Conservation (phyloP, 495 filamentous ascomycete species). For the Chaetomium fimeti region DNA sequence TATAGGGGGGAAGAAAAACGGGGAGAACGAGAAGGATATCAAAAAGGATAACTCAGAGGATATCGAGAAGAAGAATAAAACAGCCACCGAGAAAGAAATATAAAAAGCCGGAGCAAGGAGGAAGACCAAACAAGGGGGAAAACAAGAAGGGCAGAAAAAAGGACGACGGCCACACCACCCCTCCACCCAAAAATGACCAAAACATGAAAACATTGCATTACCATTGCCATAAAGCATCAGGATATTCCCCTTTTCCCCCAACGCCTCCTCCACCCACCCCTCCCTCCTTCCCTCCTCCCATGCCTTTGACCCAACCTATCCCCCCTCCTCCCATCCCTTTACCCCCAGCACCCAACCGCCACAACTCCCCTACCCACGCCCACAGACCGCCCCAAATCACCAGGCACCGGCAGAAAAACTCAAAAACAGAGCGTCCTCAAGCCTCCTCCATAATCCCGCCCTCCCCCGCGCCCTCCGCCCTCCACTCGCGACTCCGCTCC, state of each 20-base stretch:
- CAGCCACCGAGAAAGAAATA: too few species aligned
- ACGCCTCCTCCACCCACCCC: not conserved
- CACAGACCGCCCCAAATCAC: not conserved
- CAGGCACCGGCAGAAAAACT: too few species aligned
- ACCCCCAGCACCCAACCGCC: not conserved
- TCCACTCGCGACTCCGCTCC: conserved; percentile 78
- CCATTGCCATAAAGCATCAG: not conserved
- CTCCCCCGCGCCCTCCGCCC: conserved; percentile 77
- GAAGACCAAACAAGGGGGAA: too few species aligned
- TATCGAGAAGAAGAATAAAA: too few species aligned
- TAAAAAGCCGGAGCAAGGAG: too few species aligned
- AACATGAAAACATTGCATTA: conserved; percentile 3
- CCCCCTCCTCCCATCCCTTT: not conserved
- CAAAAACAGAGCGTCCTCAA: conserved; percentile 20
- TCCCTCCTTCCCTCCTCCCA: not conserved
- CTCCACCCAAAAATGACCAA: not conserved
- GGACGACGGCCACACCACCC: not conserved
- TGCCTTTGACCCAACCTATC: not conserved
- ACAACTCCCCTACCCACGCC: not conserved
- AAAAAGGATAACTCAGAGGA: too few species aligned
- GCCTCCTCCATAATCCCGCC: conserved; percentile 74
- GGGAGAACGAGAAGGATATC: too few species aligned
- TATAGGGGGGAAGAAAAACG: too few species aligned
- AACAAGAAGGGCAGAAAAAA: too few species aligned
- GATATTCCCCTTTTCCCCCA: not conserved